Conservation (phyloP, 345 rosid species). For the Citropsis articulata region DNA sequence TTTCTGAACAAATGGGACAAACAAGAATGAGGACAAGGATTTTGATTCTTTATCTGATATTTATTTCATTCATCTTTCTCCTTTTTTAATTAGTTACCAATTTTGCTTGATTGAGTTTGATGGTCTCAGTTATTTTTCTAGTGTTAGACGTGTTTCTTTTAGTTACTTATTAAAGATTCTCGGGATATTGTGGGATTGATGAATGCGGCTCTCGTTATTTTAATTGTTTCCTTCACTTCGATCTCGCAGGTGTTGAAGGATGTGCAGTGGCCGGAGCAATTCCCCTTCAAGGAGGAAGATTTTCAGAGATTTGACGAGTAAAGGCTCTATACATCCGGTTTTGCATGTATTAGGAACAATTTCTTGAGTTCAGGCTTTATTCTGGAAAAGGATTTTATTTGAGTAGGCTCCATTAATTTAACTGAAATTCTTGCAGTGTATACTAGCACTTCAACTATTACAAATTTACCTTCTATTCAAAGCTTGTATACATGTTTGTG, state of each 20-base stretch:
- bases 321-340: neutral
- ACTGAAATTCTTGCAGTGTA: neutral
- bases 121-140: neutral
- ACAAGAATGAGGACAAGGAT: neutral
- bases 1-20: neutral
- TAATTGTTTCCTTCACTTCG: constrained; percentile 3
- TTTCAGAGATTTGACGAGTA: constrained; percentile 92
- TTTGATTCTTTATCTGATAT: neutral
- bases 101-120: neutral
- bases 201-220: neutral
- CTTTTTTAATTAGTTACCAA: too few species aligned
- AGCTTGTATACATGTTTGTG: neutral
- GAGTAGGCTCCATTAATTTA: neutral
- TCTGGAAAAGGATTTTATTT: neutral
- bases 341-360: neutral
- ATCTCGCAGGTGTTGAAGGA: constrained; percentile 58
- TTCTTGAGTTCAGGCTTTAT: neutral
- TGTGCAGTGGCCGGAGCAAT: constrained; percentile 81
- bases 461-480: neutral
- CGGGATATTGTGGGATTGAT: neutral
- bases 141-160: neutral
- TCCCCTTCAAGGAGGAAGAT: constrained; percentile 86
- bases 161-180: neutral
- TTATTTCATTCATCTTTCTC: too few species aligned
- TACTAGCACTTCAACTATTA: neutral